Conservation (phyloP, 306 rosid genomes). For the Myrica gale region DNA sequence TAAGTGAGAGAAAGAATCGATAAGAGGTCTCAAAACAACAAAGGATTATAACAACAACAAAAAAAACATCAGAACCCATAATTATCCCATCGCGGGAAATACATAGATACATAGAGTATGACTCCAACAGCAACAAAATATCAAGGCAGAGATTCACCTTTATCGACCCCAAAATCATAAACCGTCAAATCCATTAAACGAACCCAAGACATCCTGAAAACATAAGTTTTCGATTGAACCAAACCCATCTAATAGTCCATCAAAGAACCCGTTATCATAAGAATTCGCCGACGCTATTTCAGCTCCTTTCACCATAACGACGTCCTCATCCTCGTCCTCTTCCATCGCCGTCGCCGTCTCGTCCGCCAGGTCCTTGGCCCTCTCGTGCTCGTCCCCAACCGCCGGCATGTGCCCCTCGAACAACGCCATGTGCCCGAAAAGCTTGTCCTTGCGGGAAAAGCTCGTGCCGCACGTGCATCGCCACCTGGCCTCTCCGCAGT, state of each 20-base stretch:
- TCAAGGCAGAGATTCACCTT: neutral
- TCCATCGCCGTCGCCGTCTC: constrained; percentile 27
- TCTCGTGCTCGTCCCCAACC: constrained; percentile 38
- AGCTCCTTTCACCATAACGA: neutral
- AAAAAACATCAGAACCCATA: neutral
- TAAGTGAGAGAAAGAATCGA: neutral
- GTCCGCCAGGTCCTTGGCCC: constrained; percentile 22
- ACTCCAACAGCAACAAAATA: neutral
- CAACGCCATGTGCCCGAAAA: constrained; percentile 70
- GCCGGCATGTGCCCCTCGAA: constrained; percentile 94
- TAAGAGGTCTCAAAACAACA: neutral
- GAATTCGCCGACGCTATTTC: constrained; percentile 2
- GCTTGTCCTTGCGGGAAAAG: constrained; percentile 75
- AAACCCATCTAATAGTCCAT: constrained; percentile 49
- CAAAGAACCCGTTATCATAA: constrained; percentile 35
- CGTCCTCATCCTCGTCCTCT: constrained; percentile 10
- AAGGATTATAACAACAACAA: neutral
- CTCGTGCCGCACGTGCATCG: constrained; percentile 82
- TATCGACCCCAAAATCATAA: constrained; percentile 2
- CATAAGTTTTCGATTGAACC: constrained; percentile 37
- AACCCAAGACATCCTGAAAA: constrained; percentile 38
- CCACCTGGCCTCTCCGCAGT: constrained; percentile 71
- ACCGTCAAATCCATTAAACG: constrained; percentile 8
- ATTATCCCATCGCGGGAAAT: neutral
- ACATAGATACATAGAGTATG: neutral